Base-by-base conservation (phyloP, 768 basidiomycete species). In the Candolleomyces eurysporus region DNA sequence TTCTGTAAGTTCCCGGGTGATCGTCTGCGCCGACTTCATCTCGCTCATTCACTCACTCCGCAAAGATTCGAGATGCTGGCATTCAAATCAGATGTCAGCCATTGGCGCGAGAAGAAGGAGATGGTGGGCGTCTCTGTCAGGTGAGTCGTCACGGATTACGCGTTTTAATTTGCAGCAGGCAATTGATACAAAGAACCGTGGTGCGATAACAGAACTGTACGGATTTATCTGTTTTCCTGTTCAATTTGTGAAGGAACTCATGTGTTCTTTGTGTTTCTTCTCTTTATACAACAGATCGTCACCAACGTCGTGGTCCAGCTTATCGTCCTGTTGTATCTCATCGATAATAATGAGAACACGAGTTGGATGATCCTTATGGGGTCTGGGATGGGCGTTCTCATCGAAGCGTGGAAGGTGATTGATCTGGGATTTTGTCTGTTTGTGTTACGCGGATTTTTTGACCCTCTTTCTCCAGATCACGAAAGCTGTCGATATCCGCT, bases 281-380 rank as follows among this genome's bases (percentile, higher is more conserved):
- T 59, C 19, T 16, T 36, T 5, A 39, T 36, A 36, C 11, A 36
- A 36, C 54, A 84, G 82, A 84, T 99, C 66, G 71, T 98, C 66
- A 92, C 94, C 43, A 99, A 98, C 73, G 93, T 96, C 64, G 87
- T 98, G 71, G 91, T 95, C n/a, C 92, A 96, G 78, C 72, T 90
- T 31, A 80, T 98, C 67, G 88, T 97, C 68, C 79, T 96, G 36
- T 81, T 98, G 19, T 98, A 97, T 75, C 89, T 98, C 66, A 87
- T 96, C 67, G 96, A 97, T 77, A 96, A 95, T 72, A 93, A 92
- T 66, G 88, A 92, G 57, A 92, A 98, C 72, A 99, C 96, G 32
- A 94, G 90, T 68, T 96, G 93, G 90, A 98, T 98, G 93, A 98
- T 98, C 73, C 82, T 98, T 26, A 83, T 94, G 73, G 89, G 91